Conservation (phyloP, 106 monocot genomes). For the Dendrobium officinale region DNA sequence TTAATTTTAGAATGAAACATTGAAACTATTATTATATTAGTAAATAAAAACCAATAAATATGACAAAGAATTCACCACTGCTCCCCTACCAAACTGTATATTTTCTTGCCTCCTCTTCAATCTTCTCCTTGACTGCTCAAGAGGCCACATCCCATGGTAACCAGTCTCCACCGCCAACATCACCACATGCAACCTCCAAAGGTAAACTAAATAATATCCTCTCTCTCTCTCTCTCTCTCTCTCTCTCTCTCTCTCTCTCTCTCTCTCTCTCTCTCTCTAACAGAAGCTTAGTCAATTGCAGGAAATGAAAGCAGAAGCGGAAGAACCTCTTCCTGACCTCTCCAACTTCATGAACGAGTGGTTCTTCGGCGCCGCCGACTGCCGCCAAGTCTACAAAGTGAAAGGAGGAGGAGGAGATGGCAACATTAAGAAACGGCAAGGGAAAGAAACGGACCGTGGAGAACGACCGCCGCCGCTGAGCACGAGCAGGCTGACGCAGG, state of each 20-base stretch:
- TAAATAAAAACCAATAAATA: no score
- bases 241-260: background rate
- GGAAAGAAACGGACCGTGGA: background rate
- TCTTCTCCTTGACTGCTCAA: no score
- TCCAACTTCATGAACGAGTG: constrained; percentile 44
- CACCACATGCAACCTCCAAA: no score
- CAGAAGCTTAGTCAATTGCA: background rate
- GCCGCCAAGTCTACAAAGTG: background rate
- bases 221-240: background rate
- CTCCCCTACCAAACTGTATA: no score
- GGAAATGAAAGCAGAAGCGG: background rate
- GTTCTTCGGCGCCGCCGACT: constrained; percentile 30
- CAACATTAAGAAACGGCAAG: background rate
- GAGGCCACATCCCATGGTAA: no score
- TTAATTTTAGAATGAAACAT: no score
- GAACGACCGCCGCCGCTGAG: background rate
- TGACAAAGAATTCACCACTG: no score
- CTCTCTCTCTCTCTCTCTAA: background rate
- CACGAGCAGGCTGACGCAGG: constrained; percentile 27
- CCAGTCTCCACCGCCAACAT: no score
- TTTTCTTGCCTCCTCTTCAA: no score
- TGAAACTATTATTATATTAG: no score
- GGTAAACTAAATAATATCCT: no score
- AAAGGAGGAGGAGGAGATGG: background rate
- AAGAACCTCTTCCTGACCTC: constrained; percentile 17